phyloP scores from a whole-genome alignment of 768 basidiomycete species.

The Mycena maculata region DNA sequence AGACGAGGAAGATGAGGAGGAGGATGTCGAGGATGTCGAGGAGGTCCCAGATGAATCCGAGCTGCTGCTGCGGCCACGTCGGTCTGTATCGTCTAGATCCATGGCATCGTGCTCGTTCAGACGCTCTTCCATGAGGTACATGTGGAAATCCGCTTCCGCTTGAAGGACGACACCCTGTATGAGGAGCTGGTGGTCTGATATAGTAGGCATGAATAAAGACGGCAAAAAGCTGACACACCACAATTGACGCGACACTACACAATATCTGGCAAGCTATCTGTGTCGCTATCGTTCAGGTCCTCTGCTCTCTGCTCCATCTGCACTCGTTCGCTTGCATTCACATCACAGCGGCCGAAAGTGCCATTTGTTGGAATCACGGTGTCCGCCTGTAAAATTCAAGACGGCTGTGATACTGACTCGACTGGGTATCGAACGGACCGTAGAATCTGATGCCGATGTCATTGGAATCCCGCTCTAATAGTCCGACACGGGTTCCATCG shows the following conservation, averaged over 20 bases:
- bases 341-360: no score
- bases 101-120: not conserved
- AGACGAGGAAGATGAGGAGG: not conserved
- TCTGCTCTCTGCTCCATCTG: not conserved
- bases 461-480: not conserved
- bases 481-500: no score
- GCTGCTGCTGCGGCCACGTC: not conserved
- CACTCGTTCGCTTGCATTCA: not conserved
- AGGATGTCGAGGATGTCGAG: not conserved
- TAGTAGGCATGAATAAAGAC: conserved; percentile 1
- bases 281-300: not conserved
- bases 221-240: not conserved
- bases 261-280: not conserved
- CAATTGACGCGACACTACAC: not conserved
- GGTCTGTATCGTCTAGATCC: not conserved
- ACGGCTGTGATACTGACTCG: no score
- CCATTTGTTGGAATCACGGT: not conserved
- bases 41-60: not conserved
- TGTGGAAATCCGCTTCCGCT: conserved; percentile 4
- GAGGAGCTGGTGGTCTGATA: not conserved
- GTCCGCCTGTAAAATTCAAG: not conserved
- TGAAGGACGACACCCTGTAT: conserved; percentile 2
- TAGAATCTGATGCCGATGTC: no score
- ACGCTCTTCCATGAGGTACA: not conserved
- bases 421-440: no score